Evolutionary conservation across 192 early-diverging fungal species (phyloP), one percentile per base, ranked within the genome.

Genomic region (Coemansia sp.): DNA sequence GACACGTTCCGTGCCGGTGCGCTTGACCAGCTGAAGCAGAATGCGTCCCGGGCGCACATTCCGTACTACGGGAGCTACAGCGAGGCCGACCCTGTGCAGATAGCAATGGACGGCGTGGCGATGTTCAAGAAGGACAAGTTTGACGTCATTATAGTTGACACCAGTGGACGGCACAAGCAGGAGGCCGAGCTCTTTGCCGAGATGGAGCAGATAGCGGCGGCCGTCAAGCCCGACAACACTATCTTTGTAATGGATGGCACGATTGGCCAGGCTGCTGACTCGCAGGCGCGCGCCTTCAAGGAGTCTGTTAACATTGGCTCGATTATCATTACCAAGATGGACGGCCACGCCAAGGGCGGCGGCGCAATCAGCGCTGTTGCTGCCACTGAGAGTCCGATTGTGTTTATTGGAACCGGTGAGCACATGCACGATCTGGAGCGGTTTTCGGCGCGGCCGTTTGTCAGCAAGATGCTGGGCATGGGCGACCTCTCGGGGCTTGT

Each of bases 231-330:
- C 7, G 88, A 96, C 73, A 89, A 93, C 74, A 89, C 90, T 19
- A 95, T 98, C 59, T 97, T 98, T 86, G 95, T 98, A 22, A 96
- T 98, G 95, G 96, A 98, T 76, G 96, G 93, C 46, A 95, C 96
- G 0, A 98, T 98, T 76, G 96, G 96, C 63, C 96, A 98, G 80
- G 95, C 96, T 7, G 96, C 95, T 5, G 95, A 98, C 65, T 74
- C 84, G 54, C 96, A 98, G 81, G 95, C 96, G 17, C 82, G 87
- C 64, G 95, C 94, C 43, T 98, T 98, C 65, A 92, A 93, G 66
- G 91, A 96, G 75, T 90, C 93, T 12, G 93, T 95, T 16, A 86
- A 94, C 51, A 91, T 98, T 56, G 96, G 96, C 61, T 96, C 95
- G 5, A 95, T 98, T 54, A 91, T 98, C 70, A 94, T 98, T 40